phyloP scores from a whole-genome alignment of 441 rosid species.

The Erodium texanum region DNA sequence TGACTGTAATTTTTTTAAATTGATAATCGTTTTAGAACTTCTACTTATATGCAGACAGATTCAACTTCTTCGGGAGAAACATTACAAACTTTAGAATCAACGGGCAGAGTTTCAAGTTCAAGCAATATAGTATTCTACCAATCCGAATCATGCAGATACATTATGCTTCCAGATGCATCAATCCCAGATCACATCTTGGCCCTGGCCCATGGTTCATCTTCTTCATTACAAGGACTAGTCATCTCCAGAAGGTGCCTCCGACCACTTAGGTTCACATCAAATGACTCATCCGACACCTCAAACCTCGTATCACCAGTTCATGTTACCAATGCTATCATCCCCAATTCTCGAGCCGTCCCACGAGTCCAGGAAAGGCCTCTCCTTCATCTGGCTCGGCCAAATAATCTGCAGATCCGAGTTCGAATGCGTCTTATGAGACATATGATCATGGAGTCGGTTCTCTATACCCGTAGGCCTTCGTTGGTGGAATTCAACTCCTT shows the following conservation, averaged over 20 bases:
- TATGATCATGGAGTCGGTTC: background rate
- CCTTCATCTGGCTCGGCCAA: background rate
- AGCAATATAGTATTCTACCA: background rate
- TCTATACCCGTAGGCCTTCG: background rate
- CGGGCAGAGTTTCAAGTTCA: background rate
- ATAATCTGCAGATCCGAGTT: background rate
- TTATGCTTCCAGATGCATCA: background rate
- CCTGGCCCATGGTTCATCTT: background rate
- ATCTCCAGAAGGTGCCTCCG: background rate
- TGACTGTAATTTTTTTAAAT: no score
- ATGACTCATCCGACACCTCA: no score
- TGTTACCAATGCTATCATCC: background rate
- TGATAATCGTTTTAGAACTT: no score
- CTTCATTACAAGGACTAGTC: background rate
- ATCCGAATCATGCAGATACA: background rate
- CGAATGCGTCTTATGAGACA: background rate
- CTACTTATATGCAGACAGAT: slow-evolving; percentile 3
- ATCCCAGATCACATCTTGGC: background rate
- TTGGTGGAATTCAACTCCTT: background rate
- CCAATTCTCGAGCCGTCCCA: background rate
- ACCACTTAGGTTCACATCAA: background rate
- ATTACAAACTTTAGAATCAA: background rate
- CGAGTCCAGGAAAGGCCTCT: background rate
- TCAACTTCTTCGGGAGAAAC: no score
- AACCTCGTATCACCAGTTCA: no score